Evolutionary conservation across 345 rosid genomes (phyloP), one percentile per base, ranked within the genome.

Genomic region (Crucihimalaya himalaica): DNA sequence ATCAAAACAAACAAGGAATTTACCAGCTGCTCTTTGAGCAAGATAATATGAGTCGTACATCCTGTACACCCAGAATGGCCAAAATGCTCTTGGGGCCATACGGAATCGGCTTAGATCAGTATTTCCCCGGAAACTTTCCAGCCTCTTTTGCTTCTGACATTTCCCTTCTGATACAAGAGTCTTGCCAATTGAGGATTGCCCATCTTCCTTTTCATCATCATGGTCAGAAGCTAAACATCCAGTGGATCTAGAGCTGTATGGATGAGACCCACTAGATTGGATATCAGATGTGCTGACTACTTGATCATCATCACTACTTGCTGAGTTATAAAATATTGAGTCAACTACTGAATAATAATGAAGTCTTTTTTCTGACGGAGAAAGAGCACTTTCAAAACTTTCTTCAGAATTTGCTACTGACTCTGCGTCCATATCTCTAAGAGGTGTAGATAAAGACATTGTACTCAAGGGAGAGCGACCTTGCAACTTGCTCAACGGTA

Each of bases 21-120:
- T 88, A 92, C 99, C 99, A 82, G 97, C 90, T 54, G 88, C 97
- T 68, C 88, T 86, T 70, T 82, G 88, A 72, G 99, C 91, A 80
- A 95, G 98, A 83, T 62, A 66, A 77, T 87, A 92, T 42, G 99
- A 83, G 76, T 95, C 98, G 65, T 86, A 84, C 96, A 95, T 92
- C 13, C 58, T 71, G 70, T 88, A 95, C 28, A 89, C 97, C 99
- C 99, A 92, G 58, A 68, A 64, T 23, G 99, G 99, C 94, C 86
- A 90, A 84, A 83, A 92, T 51, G 97, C 88, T 81, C 81, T 86
- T 18, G 96, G 74, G 52, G 72, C 78, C 74, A 69, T 71, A 21
- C 82, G 86, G 35, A 87, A 80, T 47, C 78, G 83, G 75, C 35
- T 76, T 45, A 87, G 79, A 63, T 76, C 79, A 19, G 73, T 63